Conservation (phyloP, 371 early-diverging fungal genomes). For the Fennellomyces sp. region DNA sequence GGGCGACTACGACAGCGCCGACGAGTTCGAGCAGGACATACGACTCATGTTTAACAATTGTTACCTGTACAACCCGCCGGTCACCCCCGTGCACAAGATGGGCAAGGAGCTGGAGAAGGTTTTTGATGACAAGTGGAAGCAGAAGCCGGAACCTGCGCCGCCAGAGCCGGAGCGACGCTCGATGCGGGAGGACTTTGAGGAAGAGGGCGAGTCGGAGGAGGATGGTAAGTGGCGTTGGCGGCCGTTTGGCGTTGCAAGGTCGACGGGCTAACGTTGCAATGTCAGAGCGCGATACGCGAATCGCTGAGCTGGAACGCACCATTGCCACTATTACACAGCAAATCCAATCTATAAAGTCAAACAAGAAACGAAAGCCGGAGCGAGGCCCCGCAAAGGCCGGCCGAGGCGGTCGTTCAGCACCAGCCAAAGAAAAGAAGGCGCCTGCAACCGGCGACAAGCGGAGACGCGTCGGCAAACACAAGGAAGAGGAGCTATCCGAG, state of each 20-base stretch:
- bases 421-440: conserved; percentile 10
- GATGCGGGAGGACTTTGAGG: conserved; percentile 11
- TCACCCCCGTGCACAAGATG: conserved; percentile 86
- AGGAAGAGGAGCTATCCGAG: conserved; percentile 50
- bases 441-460: conserved; percentile 22
- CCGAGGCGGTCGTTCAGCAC: not conserved
- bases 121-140: conserved; percentile 88
- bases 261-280: no score
- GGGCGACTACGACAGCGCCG: conserved; percentile 71
- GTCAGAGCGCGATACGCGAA: conserved; percentile 17
- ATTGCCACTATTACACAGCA: conserved; percentile 29
- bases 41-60: conserved; percentile 94
- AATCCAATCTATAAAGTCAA: conserved; percentile 64
- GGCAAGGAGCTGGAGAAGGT: conserved; percentile 79
- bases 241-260: no score
- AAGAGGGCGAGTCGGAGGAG: conserved; percentile 11
- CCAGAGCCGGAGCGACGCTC: conserved; percentile 9
- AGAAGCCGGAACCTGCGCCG: conserved; percentile 49
- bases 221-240: conserved; percentile 8
- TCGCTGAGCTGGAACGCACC: conserved; percentile 31
- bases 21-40: conserved; percentile 86
- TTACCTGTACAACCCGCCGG: conserved; percentile 90
- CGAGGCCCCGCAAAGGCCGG: not conserved
- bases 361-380: conserved; percentile 54
- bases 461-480: conserved; percentile 26